Evolutionary conservation across 768 basidiomycete species (phyloP), one percentile per base, ranked within the genome.

Genomic region (Termitomyces sp.): DNA sequence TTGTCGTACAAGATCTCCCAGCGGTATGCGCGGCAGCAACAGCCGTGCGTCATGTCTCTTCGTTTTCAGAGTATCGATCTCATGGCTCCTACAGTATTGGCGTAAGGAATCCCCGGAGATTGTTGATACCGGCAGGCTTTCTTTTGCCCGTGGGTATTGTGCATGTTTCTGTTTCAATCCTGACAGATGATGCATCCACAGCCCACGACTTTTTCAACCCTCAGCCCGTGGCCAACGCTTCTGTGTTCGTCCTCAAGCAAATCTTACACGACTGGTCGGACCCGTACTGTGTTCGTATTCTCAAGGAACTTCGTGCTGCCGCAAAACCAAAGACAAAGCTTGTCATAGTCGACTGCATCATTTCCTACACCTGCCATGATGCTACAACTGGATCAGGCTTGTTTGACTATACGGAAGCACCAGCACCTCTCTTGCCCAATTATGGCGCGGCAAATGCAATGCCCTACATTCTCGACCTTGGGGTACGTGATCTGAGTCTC

Each of bases 231-330:
- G 63, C 60, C 22, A 64, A 73, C 29, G 73, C 73, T 5, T 63
- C 68, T 1, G 71, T 77, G 2, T 79, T 73, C 62, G 57, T 78
- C 48, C 29, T 76, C 26, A 67, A 71, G 12, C 55, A 64, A 28
- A 68, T 76, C 47, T 55, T 77, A 26, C 76, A 79, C 61, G 72
- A 78, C 55, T 77, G 76, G 75, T 57, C 73, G 5, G 73, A 76
- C 57, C 57, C 64, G 1, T 64, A 71, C 39, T 63, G 62, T 49
- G 64, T n/a, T n/a, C n/a, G n/a, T n/a, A n/a, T n/a, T n/a, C n/a
- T n/a, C n/a, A n/a, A n/a, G n/a, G n/a, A n/a, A 8, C 65, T 78
- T 16, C 68, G 74, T 8, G 66, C 51, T 5, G 72, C 70, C 2
- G 75, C 77, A 13, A 60, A 54, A 0, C 60, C 72, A 2, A 49